Conservation (phyloP, 306 rosid species). For the Medicago truncatula region DNA sequence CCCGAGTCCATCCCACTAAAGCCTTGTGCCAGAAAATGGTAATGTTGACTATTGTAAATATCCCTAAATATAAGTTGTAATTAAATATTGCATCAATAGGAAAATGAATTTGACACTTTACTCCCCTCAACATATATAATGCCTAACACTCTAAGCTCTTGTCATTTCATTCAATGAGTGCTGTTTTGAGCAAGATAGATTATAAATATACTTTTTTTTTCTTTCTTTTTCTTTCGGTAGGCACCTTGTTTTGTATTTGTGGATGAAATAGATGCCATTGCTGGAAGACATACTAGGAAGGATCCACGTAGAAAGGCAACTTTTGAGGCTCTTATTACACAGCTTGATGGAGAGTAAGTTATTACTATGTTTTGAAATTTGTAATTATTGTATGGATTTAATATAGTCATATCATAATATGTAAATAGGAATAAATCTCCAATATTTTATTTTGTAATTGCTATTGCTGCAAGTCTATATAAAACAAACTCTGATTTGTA, state of each 20-base stretch:
- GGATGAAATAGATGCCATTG: slow-evolving; percentile 98
- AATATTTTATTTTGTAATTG: slow-evolving; percentile 1
- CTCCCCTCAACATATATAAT: slow-evolving; percentile 15
- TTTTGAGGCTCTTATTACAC: slow-evolving; percentile 91
- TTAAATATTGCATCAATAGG: slow-evolving; percentile 18
- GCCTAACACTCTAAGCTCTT: not conserved
- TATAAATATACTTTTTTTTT: slow-evolving; percentile 2
- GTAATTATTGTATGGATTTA: not conserved
- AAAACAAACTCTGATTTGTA: not conserved
- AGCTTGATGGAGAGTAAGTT: slow-evolving; percentile 98
- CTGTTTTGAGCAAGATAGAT: slow-evolving; percentile 31
- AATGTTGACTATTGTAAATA: not conserved
- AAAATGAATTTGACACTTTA: slow-evolving; percentile 1
- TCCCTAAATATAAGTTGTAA: slow-evolving; percentile 7
- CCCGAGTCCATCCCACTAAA: not conserved
- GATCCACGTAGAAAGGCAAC: slow-evolving; percentile 95
- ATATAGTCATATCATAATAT: not conserved
- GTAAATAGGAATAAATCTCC: not conserved
- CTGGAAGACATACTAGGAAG: slow-evolving; percentile 91
- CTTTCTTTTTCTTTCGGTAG: slow-evolving; percentile 45
- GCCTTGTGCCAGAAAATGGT: slow-evolving; percentile 13
- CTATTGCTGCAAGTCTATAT: not conserved
- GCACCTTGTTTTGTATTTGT: slow-evolving; percentile 96
- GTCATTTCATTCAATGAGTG: slow-evolving; percentile 7
- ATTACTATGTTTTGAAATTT: slow-evolving; percentile 14